These are phyloP conservation scores for Orbilia oligospora DNA, from an alignment of 2,329 filamentous ascomycete genomes.

Conservation along the genomic window DNA sequence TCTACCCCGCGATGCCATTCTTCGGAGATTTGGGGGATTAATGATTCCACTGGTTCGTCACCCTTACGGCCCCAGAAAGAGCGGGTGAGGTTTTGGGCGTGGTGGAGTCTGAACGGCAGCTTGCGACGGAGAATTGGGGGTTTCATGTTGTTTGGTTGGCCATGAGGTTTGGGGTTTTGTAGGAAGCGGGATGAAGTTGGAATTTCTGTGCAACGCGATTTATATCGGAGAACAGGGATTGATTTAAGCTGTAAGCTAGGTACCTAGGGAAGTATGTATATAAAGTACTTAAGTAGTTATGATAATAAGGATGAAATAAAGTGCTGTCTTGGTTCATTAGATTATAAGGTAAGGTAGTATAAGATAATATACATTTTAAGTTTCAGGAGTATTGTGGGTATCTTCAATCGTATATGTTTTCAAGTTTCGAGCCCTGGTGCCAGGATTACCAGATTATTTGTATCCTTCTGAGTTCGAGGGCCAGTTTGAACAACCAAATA, in stretches of 20 bases:
- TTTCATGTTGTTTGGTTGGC: slow-evolving; percentile 27
- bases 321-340: too few relatives aligned
- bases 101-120: not conserved
- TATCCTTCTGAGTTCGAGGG: not conserved
- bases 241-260: not conserved
- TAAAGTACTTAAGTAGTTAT: too few relatives aligned
- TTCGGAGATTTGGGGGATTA: slow-evolving; percentile 40
- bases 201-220: slow-evolving; percentile 9
- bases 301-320: too few relatives aligned
- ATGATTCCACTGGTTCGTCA: slow-evolving; percentile 19
- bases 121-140: slow-evolving; percentile 24
- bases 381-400: not conserved
- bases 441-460: too few relatives aligned
- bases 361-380: slow-evolving; percentile 3
- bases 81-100: not conserved
- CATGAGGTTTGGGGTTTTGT: not conserved
- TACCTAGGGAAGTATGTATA: not conserved
- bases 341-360: too few relatives aligned
- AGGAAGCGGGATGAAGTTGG: slow-evolving; percentile 6
- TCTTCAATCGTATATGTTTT: not conserved
- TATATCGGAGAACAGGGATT: not conserved
- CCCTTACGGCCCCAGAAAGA: slow-evolving; percentile 16
- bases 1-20: slow-evolving; percentile 55
- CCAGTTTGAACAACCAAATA: too few relatives aligned
- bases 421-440: not conserved